Percentiles rank a stretch among this genome's conserved stretches.
Conservation (phyloP, 495 filamentous ascomycete genomes). For the Chaetomium fimeti region DNA sequence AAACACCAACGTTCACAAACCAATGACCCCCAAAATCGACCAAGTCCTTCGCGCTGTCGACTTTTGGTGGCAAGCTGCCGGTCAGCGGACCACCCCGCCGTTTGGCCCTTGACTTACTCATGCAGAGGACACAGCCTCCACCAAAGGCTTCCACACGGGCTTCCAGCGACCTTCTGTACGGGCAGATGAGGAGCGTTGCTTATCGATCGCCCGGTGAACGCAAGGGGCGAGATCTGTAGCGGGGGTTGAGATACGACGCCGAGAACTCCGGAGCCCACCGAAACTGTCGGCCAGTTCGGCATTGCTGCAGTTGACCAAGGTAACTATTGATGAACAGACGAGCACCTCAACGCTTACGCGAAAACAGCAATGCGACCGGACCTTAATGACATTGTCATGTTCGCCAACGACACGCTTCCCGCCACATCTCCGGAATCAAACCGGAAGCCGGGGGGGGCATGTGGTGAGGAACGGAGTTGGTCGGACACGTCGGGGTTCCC, state of each 20-base stretch:
- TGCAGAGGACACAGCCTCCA: background rate
- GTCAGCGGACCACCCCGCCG: background rate
- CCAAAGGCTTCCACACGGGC: background rate
- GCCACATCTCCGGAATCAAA: background rate
- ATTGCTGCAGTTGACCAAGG: background rate
- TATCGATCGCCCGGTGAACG: background rate
- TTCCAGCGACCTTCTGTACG: constrained; percentile 1
- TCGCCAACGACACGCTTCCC: background rate
- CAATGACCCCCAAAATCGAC: background rate
- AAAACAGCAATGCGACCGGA: background rate
- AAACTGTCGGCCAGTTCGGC: background rate
- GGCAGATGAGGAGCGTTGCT: background rate
- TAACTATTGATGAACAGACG: background rate
- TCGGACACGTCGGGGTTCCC: background rate
- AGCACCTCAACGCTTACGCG: background rate
- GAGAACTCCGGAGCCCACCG: background rate
- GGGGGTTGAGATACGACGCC: background rate
- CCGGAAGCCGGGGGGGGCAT: background rate
- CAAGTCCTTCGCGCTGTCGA: no score
- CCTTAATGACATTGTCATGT: background rate
- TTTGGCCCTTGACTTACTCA: background rate
- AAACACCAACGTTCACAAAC: background rate
- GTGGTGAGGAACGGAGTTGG: background rate
- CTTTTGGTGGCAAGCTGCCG: background rate
- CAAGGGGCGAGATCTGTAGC: background rate